These are phyloP conservation scores for Thalassia testudinum DNA, from an alignment of 116 monocot species.

Conservation along the genomic window DNA sequence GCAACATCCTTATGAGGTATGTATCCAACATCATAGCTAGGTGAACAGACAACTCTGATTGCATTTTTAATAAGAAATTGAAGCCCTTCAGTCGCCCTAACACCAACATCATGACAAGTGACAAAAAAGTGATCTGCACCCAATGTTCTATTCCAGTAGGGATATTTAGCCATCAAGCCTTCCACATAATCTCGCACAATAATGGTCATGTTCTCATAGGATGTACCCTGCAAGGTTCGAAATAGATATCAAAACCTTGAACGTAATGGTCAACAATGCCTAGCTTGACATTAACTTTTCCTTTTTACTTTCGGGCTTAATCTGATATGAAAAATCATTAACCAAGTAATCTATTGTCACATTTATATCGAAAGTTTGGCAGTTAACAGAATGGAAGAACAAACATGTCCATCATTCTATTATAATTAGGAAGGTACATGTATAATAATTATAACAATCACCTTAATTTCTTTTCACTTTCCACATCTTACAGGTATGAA, in stretches of 20 bases:
- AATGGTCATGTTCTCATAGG: constrained; percentile 92
- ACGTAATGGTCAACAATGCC: too few relatives aligned
- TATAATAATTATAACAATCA: too few relatives aligned
- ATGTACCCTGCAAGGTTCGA: constrained; percentile 50
- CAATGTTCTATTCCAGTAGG: constrained; percentile 93
- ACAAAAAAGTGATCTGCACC: constrained; percentile 94
- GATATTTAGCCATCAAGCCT: constrained; percentile 81
- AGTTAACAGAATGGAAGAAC: too few relatives aligned
- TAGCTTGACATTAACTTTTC: too few relatives aligned
- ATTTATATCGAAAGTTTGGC: too few relatives aligned
- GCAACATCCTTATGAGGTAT: constrained; percentile 94
- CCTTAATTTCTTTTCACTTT: too few relatives aligned
- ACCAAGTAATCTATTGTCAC: neutral
- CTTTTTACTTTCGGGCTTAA: too few relatives aligned
- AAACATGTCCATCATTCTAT: neutral
- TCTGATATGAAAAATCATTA: too few relatives aligned
- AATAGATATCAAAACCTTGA: too few relatives aligned
- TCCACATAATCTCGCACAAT: constrained; percentile 85
- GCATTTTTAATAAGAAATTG: constrained; percentile 69
- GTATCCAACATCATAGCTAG: constrained; percentile 85
- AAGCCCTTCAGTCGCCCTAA: constrained; percentile 88
- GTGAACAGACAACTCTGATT: constrained; percentile 87
- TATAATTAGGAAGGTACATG: too few relatives aligned
- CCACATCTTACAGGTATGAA: too few relatives aligned
- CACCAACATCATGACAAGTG: constrained; percentile 97